Conservation (phyloP, 1,284 basidiomycete species). For the Peniophora sp. region DNA sequence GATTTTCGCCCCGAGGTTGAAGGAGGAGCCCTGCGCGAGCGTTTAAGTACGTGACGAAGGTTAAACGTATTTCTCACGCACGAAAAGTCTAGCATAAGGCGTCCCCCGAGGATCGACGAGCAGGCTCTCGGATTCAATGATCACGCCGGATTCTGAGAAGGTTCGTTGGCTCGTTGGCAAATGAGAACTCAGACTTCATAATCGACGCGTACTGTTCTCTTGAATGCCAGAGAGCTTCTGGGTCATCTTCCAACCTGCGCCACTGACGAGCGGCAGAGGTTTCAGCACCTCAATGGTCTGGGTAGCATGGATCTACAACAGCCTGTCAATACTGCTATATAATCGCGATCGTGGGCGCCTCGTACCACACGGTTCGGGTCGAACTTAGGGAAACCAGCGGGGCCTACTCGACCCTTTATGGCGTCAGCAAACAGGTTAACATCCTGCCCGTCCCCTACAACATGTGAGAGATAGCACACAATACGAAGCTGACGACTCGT, state of each 20-base stretch:
- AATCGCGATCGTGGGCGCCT: slow-evolving; percentile 1
- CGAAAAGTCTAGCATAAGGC: slow-evolving; percentile 67
- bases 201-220: slow-evolving; percentile 62
- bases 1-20: slow-evolving; percentile 71
- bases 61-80: slow-evolving; percentile 22
- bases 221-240: slow-evolving; percentile 54
- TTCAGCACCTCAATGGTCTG: slow-evolving; percentile 70
- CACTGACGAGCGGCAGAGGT: slow-evolving; percentile 57
- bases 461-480: neutral
- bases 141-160: slow-evolving; percentile 62
- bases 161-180: neutral
- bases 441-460: slow-evolving; percentile 44
- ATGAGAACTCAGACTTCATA: neutral
- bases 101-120: slow-evolving; percentile 58
- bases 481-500: neutral
- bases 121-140: slow-evolving; percentile 55
- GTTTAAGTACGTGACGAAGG: neutral
- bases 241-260: slow-evolving; percentile 59
- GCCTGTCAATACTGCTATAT: slow-evolving; percentile 1
- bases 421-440: slow-evolving; percentile 57
- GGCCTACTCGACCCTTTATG: slow-evolving; percentile 28
- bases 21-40: slow-evolving; percentile 51
- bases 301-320: slow-evolving; percentile 55
- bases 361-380: slow-evolving; percentile 60
- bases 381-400: slow-evolving; percentile 59